Base-by-base conservation (phyloP, 176 grass and related monocot species). In the Hyparrhenia diplandra region DNA sequence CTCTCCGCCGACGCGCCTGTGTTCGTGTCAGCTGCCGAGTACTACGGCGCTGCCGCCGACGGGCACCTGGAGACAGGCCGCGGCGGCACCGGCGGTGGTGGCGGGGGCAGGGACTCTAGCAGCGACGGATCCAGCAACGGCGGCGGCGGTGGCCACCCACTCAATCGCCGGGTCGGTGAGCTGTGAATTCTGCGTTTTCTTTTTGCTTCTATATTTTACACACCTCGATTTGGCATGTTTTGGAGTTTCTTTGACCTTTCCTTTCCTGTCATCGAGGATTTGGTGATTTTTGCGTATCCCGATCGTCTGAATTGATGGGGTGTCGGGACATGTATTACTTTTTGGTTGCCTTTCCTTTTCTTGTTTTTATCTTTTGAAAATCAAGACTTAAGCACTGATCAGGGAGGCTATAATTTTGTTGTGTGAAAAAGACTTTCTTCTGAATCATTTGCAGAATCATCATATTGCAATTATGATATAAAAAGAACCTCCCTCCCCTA, bases 1-100 rank as follows among this genome's bases (percentile, higher is more conserved):
- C 90, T 98, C 5, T 98, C 95, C 8, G 92, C 95, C 29, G 86
- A 98, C 73, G 95, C 95, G 74, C 95, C 92, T 5, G 83, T 90
- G 52, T 94, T 94, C 49, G 95, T 94, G 18, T 92, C 87, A 16
- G 36, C 73, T 36, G 83, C 73, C 73, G 83, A 89, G 21, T 72
- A 72, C 79, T 86, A 78, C 60, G 83, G 63, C 32, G 51, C 13
- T 21, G 30, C 30, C 63, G 83, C n/a, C n/a, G n/a, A 61, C 13
- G 45, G 58, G 4, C 65, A 55, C 58, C 67, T 78, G 67, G 67
- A 54, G 74, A 13, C 34, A 34, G 67, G 35, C 6, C 70, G 64
- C 71, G 59, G 55, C 61, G 71, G 60, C 39, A 54, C 3, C 4
- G 36, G 34, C 14, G 75, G 43, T 8, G 82, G 43, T 5, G 82